Evolutionary conservation across 495 filamentous ascomycete species (phyloP).

Genomic region (Apiosordaria backusii): DNA sequence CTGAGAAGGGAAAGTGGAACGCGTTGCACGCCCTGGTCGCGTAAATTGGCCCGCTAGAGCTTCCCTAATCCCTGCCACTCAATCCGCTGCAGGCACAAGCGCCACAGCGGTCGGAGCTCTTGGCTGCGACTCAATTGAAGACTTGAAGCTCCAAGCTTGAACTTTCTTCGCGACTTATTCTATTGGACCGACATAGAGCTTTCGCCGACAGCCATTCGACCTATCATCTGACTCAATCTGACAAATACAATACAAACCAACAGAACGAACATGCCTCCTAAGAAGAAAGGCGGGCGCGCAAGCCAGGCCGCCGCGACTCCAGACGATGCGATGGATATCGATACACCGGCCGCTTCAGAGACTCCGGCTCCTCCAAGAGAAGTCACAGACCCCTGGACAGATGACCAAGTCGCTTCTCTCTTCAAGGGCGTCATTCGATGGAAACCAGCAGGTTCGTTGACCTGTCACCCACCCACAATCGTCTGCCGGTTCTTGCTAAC

Average conservation of each 20-base stretch:
- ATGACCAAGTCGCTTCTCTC: slow-evolving; percentile 87
- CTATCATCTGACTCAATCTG: background rate
- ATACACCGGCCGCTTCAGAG: slow-evolving; percentile 44
- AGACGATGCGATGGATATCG: slow-evolving; percentile 52
- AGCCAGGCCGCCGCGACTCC: slow-evolving; percentile 34
- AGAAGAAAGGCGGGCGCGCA: slow-evolving; percentile 54
- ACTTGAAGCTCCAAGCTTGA: background rate
- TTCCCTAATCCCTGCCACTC: background rate
- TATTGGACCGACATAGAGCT: background rate
- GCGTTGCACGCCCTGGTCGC: background rate
- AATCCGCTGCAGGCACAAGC: background rate
- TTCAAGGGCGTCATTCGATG: slow-evolving; percentile 86
- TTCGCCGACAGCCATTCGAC: background rate
- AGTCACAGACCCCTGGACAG: slow-evolving; percentile 79
- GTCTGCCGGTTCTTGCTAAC: slow-evolving; percentile 15
- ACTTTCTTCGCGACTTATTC: background rate
- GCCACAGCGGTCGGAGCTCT: no score
- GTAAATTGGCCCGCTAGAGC: background rate
- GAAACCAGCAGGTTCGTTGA: slow-evolving; percentile 81
- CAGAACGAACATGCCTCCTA: slow-evolving; percentile 62
- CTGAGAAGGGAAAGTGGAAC: background rate
- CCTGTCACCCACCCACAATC: background rate
- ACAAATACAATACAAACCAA: background rate
- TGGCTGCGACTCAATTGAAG: no score
- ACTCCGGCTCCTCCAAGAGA: slow-evolving; percentile 36